Base-by-base conservation (phyloP, 495 filamentous ascomycete species). In the Neurospora sp. region DNA sequence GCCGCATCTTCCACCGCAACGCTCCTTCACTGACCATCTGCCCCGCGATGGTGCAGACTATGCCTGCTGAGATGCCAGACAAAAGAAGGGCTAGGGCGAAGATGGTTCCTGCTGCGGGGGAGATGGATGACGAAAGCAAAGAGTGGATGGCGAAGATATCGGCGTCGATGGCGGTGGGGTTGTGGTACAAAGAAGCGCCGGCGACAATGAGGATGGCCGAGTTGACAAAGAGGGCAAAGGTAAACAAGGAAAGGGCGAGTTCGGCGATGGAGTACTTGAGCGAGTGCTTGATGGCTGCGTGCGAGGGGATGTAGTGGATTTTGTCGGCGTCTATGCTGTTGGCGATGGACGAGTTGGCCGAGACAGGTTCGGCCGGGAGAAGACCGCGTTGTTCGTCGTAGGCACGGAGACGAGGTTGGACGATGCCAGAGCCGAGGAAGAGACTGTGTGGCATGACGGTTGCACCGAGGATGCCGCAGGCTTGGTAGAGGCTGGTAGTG, bases 371-470 rank as follows among this genome's bases (percentile, higher is more conserved):
- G 11, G 75, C 69, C 3, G 86, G 83, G 11, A 89, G 83, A 40
- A 90, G 85, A n/a, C 90, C 90, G 16, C 80, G 78, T 59, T 84
- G 85, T 31, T 83, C 78, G 79, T 97, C 94, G 76, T 91, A 97
- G 59, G 95, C 91, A 70, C 87, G 87, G 4, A 97, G 89, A 10
- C 94, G 90, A 11, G 92, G 84, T 80, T 97, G 93, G 0, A 97
- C 93, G 68, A 97, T 91, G 12, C 93, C 94, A 68, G 90, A 93
- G n/a, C 94, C 94, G 8, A 97, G 87, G 76, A 94, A 97, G 39
- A 97, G 86, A 69, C 90, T 93, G 80, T 97, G 94, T 5, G 94
- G 94, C 94, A 97, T 97, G 31, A 97, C 93, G 3, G 94, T 97
- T 18, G 94, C 94, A 31, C 94, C 94, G 12, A 97, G 87, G 75